Percentiles rank a stretch among this genome's conserved stretches.
These are phyloP conservation scores for Zygosaccharomyces gambellarensis DNA, from an alignment of 805 yeast species.

Conservation along the genomic window DNA sequence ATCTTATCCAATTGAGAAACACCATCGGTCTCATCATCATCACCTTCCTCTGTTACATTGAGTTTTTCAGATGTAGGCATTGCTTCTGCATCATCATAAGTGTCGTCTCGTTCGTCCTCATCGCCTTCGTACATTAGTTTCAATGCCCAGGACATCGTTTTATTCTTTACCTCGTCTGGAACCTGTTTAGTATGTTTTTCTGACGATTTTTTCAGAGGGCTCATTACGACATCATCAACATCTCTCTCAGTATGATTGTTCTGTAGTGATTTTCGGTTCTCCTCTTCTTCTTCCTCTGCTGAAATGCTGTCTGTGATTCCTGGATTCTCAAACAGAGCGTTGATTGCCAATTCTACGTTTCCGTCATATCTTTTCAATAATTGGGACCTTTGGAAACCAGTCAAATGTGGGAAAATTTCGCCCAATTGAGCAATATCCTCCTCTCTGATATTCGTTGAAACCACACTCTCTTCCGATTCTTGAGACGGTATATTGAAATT, in stretches of 20 bases:
- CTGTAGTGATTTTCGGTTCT: neutral
- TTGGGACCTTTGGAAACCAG: conserved; percentile 42
- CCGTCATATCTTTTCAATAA: conserved; percentile 46
- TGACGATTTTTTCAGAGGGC: conserved; percentile 6
- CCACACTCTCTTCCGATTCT: neutral
- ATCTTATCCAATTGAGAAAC: conserved; percentile 37
- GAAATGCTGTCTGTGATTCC: conserved; percentile 34
- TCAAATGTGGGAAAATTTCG: conserved; percentile 68
- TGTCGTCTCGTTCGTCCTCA: conserved; percentile 84
- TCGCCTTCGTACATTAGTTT: conserved; percentile 63
- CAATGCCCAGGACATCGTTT: conserved; percentile 56
- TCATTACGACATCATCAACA: conserved; percentile 6
- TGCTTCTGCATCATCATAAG: conserved; percentile 51
- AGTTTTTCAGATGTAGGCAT: conserved; percentile 18
- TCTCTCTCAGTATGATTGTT: conserved; percentile 15
- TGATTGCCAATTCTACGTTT: conserved; percentile 54
- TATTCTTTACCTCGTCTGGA: conserved; percentile 50
- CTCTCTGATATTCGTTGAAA: conserved; percentile 17
- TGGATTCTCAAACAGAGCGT: conserved; percentile 61
- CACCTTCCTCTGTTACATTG: conserved; percentile 14
- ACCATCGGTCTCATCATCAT: conserved; percentile 13
- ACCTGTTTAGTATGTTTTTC: conserved; percentile 21
- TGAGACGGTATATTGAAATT: conserved; percentile 13
- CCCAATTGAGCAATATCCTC: conserved; percentile 37
- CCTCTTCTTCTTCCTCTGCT: conserved; percentile 7